These are phyloP conservation scores for Enterocytospora artemiae DNA, from an alignment of 371 early-diverging fungal genomes.

Conservation along the genomic window DNA sequence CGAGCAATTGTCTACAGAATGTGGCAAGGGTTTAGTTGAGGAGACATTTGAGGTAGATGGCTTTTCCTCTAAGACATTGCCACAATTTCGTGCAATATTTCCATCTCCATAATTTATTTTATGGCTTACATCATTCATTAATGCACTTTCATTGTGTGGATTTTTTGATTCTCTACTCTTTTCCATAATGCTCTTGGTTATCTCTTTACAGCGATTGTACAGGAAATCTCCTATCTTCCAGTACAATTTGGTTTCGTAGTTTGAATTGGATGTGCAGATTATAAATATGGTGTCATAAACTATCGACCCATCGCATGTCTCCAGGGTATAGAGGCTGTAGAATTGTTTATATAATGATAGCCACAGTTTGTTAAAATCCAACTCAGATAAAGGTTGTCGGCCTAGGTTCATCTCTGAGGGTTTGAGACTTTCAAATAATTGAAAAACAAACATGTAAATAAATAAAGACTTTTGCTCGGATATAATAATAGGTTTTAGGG, in stretches of 20 bases:
- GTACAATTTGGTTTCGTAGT: constrained; percentile 32
- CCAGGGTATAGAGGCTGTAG: constrained; percentile 2
- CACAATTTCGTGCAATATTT: too few relatives aligned
- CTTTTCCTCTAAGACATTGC: too few relatives aligned
- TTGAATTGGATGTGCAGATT: constrained; percentile 25
- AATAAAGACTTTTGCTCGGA: too few relatives aligned
- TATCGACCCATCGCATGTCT: constrained; percentile 14
- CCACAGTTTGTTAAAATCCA: constrained; percentile 33
- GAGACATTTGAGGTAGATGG: too few relatives aligned
- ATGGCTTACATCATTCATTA: too few relatives aligned
- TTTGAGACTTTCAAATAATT: too few relatives aligned
- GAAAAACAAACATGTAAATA: too few relatives aligned
- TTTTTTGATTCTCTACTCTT: constrained; percentile 3
- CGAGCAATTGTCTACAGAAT: too few relatives aligned
- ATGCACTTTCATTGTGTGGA: too few relatives aligned
- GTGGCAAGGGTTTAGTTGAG: too few relatives aligned
- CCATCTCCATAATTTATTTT: too few relatives aligned
- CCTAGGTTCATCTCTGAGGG: constrained; percentile 51
- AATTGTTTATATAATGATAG: constrained; percentile 23
- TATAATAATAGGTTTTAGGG: too few relatives aligned
- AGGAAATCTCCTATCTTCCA: constrained; percentile 52
- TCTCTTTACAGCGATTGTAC: constrained; percentile 9
- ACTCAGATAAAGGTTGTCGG: constrained; percentile 5
- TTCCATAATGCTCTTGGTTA: constrained; percentile 12
- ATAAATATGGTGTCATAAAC: constrained; percentile 37